Base-by-base conservation (phyloP, 2,329 filamentous ascomycete species). In the Ciborinia camelliae region DNA sequence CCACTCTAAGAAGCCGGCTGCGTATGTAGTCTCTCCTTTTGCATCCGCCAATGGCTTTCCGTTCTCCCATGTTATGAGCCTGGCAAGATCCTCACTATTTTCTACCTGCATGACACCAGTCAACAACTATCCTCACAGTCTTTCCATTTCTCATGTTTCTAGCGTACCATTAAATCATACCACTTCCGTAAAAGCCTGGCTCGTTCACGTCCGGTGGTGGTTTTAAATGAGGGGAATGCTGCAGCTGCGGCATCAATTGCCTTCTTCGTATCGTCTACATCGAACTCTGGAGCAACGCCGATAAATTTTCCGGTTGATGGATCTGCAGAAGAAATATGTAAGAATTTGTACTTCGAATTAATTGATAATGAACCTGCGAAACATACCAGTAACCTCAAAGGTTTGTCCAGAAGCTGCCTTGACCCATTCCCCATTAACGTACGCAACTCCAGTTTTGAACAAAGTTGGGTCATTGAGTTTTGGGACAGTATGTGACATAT, bases 351-450 rank as follows among this genome's bases (percentile, higher is more conserved):
- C 23, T 47, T 59, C 26, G n/a, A 14, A 66, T 63, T n/a, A 23
- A 50, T 8, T 35, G 28, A 26, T 47, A 2, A 35, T 47, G 12
- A 26, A 23, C 9, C n/a, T 54, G 26, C 41, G 12, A 54, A 52
- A 39, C 28, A 28, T 78, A 89, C 87, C 89, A 69, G 85, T 82
- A 66, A 97, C 91, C 76, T 95, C 88, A 77, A 98, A 99, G 53
- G 92, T 97, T 84, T 96, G 88, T 75, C 92, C 91, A 0, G 92
- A 96, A 74, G 87, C 86, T 71, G 94, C 91, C 71, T 84, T 83
- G 68, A 96, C 85, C 91, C 93, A 99, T 84, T 96, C 85, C 73
- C 95, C 95, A 76, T 99, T 94, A 74, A 98, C 88, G 75, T 94
- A 97, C 73, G 87, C 71, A 79, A 86, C 84, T 75, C 93, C 85